phyloP scores from a whole-genome alignment of 352 stramenopile species.

The Phytophthora pinifolia region DNA sequence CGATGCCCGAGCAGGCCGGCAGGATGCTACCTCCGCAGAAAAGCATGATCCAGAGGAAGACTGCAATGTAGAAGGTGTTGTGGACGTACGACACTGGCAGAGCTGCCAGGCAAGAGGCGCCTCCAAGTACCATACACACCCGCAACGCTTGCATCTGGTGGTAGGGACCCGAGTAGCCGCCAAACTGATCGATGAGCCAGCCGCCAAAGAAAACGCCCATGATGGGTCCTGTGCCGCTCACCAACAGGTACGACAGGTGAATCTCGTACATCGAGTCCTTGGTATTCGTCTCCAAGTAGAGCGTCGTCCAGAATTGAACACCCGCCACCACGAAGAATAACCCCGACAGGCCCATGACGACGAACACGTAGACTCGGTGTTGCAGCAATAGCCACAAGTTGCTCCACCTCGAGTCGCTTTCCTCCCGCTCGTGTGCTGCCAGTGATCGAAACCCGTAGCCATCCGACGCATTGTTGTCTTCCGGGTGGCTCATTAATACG shows the following conservation, averaged over 20 bases:
- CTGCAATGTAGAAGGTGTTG: conserved; percentile 61
- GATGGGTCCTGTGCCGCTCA: conserved; percentile 76
- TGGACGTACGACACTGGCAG: conserved; percentile 71
- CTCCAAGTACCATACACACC: conserved; percentile 72
- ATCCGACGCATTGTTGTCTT: conserved; percentile 3
- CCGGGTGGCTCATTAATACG: conserved; percentile 27
- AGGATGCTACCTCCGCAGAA: conserved; percentile 76
- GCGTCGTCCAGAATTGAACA: conserved; percentile 85
- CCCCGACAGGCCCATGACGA: conserved; percentile 77
- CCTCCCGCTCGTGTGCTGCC: conserved; percentile 15
- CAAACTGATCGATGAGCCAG: conserved; percentile 80
- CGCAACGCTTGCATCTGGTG: conserved; percentile 70
- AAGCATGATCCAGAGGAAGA: conserved; percentile 84
- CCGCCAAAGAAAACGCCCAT: conserved; percentile 86
- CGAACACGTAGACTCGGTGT: conserved; percentile 71
- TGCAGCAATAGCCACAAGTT: conserved; percentile 56
- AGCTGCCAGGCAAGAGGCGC: conserved; percentile 45
- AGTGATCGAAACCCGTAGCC: conserved; percentile 23
- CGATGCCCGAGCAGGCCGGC: conserved; percentile 81
- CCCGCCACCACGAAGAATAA: conserved; percentile 84
- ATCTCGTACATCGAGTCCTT: conserved; percentile 77
- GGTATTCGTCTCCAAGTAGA: conserved; percentile 83
- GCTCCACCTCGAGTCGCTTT: conserved; percentile 37
- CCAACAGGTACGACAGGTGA: conserved; percentile 71
- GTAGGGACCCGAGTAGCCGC: conserved; percentile 66